Conservation (phyloP, 2,329 filamentous ascomycete genomes). For the Fusarium nelsonii region DNA sequence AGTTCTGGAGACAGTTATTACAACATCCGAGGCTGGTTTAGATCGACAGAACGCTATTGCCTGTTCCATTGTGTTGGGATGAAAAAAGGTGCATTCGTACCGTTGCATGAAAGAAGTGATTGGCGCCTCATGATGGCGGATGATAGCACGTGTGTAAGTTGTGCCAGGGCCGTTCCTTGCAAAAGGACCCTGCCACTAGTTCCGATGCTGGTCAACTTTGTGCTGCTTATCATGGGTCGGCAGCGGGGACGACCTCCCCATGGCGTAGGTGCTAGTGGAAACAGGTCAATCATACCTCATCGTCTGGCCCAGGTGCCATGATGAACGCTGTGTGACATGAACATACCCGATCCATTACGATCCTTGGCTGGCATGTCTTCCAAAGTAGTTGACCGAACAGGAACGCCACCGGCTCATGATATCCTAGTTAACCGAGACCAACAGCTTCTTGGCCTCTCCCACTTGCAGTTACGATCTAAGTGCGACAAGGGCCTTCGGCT, state of each 20-base stretch:
- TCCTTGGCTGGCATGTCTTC: slow-evolving; percentile 40
- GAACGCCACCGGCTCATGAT: slow-evolving; percentile 30
- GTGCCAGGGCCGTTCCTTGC: slow-evolving; percentile 27
- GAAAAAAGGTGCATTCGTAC: slow-evolving; percentile 24
- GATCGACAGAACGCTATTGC: slow-evolving; percentile 36
- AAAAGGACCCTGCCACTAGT: slow-evolving; percentile 28
- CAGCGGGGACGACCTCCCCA: slow-evolving; percentile 8
- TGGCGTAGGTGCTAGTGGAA: slow-evolving; percentile 27
- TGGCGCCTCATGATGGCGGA: slow-evolving; percentile 43
- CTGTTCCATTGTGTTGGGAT: slow-evolving; percentile 42
- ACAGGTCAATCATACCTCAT: slow-evolving; percentile 37
- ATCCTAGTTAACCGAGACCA: slow-evolving; percentile 16
- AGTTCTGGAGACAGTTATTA: slow-evolving; percentile 26
- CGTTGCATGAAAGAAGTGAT: slow-evolving; percentile 22
- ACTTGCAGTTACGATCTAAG: slow-evolving; percentile 37
- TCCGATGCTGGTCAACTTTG: slow-evolving; percentile 27
- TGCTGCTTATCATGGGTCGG: slow-evolving; percentile 8
- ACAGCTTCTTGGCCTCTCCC: neutral
- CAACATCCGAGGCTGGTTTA: slow-evolving; percentile 30
- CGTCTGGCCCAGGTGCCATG: slow-evolving; percentile 34
- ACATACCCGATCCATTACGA: slow-evolving; percentile 29
- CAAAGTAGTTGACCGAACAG: slow-evolving; percentile 44
- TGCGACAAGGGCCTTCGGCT: slow-evolving; percentile 20
- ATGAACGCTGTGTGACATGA: slow-evolving; percentile 15
- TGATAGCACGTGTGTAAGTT: slow-evolving; percentile 42